Conservation (phyloP, 768 basidiomycete genomes). For the Termitomyces sp. region DNA sequence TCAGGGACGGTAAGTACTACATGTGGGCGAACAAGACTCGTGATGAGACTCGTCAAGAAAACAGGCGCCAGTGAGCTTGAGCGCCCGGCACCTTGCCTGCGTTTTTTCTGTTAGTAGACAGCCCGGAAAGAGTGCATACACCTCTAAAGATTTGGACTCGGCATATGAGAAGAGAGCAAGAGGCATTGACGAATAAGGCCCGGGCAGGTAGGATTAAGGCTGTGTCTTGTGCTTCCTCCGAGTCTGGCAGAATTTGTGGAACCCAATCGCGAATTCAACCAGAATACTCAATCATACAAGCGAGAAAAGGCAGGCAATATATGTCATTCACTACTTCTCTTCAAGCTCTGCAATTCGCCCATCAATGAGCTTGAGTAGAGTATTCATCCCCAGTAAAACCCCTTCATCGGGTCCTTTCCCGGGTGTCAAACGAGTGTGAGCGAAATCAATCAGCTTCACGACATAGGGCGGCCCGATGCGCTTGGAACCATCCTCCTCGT, state of each 20-base stretch:
- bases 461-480: constrained; percentile 50
- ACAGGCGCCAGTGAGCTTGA: not conserved
- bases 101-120: not conserved
- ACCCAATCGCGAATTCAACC: too few relatives aligned
- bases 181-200: too few relatives aligned
- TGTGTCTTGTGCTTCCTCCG: too few relatives aligned
- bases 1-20: not conserved
- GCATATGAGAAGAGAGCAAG: too few relatives aligned
- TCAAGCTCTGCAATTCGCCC: constrained; percentile 22
- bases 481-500: constrained; percentile 23
- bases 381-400: constrained; percentile 72
- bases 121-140: not conserved
- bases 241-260: too few relatives aligned
- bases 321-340: not conserved
- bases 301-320: not conserved
- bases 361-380: constrained; percentile 53
- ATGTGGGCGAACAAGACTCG: not conserved
- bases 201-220: too few relatives aligned
- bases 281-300: too few relatives aligned
- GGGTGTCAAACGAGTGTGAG: constrained; percentile 70
- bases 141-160: not conserved
- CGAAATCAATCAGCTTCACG: constrained; percentile 92
- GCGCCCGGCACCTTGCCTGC: not conserved
- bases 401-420: constrained; percentile 81
- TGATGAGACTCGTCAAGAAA: not conserved